Evolutionary conservation across 1,284 basidiomycete genomes (phyloP).

Genomic region (Austroboletus olivaceoglutinosus): DNA sequence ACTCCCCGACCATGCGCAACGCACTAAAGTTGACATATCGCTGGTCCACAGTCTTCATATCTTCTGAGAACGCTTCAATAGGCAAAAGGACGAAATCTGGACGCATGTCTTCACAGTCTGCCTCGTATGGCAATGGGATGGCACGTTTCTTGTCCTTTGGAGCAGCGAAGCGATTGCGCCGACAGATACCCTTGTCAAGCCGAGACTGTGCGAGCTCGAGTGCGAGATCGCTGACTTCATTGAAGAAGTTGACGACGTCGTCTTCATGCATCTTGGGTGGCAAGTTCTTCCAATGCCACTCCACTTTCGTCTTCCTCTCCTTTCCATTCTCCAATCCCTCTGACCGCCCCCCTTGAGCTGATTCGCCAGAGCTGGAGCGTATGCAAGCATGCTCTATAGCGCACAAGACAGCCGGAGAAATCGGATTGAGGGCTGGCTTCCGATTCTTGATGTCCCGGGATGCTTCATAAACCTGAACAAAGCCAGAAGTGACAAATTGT

Average conservation of each 20-base stretch:
- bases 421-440: not conserved
- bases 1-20: conserved; percentile 11
- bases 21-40: conserved; percentile 17
- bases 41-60: conserved; percentile 6
- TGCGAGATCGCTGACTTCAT: conserved; percentile 6
- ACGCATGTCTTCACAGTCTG: conserved; percentile 12
- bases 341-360: too few relatives aligned
- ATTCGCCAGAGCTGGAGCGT: too few relatives aligned
- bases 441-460: not conserved
- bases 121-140: conserved; percentile 13
- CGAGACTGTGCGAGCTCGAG: conserved; percentile 2
- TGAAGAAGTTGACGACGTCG: conserved; percentile 11
- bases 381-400: too few relatives aligned
- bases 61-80: conserved; percentile 8
- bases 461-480: not conserved
- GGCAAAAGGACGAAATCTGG: conserved; percentile 19
- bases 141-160: conserved; percentile 7
- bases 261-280: not conserved
- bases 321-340: not conserved
- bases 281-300: not conserved
- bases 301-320: not conserved
- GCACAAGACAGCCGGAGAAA: not conserved
- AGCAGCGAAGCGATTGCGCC: conserved; percentile 11
- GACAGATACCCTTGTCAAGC: not conserved
- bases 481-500: not conserved